A percentile compares a stretch with the other conserved stretches of the same genome.
phyloP scores from a whole-genome alignment of 106 monocot genomes.

The Vanilla planifolia region DNA sequence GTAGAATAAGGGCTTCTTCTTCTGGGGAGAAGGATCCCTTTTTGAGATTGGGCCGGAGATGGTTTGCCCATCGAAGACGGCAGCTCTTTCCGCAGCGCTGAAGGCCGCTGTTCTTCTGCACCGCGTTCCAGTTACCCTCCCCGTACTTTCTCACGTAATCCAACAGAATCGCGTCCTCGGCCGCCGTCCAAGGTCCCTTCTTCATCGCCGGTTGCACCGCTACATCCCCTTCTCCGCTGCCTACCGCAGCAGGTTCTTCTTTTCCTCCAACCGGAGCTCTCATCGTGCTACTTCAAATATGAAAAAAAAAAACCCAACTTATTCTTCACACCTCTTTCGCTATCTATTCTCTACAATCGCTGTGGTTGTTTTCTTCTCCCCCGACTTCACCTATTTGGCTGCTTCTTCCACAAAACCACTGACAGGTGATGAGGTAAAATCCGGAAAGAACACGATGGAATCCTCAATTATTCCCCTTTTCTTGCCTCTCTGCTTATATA shows the following conservation, averaged over 20 bases:
- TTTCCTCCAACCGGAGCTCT: neutral
- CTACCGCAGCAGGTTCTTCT: neutral
- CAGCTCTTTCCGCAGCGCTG: constrained; percentile 78
- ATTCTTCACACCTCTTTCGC: too few relatives aligned
- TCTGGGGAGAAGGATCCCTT: constrained; percentile 57
- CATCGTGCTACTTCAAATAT: too few relatives aligned
- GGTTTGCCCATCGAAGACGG: constrained; percentile 66
- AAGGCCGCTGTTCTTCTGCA: constrained; percentile 45
- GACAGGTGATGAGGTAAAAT: too few relatives aligned
- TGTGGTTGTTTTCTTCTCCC: too few relatives aligned
- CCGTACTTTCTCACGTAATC: constrained; percentile 57
- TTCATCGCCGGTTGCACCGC: constrained; percentile 20
- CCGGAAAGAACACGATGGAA: too few relatives aligned
- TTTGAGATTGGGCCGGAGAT: constrained; percentile 58
- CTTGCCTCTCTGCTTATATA: too few relatives aligned
- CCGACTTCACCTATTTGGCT: too few relatives aligned
- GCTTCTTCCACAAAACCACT: too few relatives aligned
- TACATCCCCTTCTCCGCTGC: neutral
- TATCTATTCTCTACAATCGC: too few relatives aligned
- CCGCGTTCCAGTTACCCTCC: constrained; percentile 77
- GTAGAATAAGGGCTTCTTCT: constrained; percentile 42
- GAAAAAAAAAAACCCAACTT: too few relatives aligned
- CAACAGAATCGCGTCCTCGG: constrained; percentile 54
- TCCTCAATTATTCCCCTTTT: too few relatives aligned
- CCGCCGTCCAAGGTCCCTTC: constrained; percentile 69